A percentile compares a stretch with the other conserved stretches of the same genome.
These are phyloP conservation scores for Marchantia paleacea DNA, from an alignment of 225 moss, liverwort and hornwort species.

Conservation along the genomic window DNA sequence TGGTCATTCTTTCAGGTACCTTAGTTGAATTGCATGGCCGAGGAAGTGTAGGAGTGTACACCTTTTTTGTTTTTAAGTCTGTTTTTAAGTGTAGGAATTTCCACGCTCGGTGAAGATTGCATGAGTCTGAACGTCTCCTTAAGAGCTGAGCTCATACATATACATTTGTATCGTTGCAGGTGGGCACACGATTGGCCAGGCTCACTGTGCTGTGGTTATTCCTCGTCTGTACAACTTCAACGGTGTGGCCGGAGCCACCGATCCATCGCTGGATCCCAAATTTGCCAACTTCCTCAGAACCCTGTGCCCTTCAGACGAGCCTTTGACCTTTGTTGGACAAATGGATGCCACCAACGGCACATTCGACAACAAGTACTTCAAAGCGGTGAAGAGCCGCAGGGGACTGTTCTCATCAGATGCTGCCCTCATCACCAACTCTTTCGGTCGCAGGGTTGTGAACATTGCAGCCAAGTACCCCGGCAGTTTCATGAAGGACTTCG, in stretches of 20 bases:
- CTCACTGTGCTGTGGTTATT: neutral
- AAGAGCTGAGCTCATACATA: too few species aligned
- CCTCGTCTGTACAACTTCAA: neutral
- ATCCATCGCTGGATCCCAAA: conserved; percentile 41
- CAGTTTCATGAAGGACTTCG: neutral
- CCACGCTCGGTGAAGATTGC: neutral
- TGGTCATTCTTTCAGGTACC: conserved; percentile 38
- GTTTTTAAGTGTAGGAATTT: neutral
- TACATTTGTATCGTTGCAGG: neutral
- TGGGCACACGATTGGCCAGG: conserved; percentile 5
- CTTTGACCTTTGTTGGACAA: conserved; percentile 30
- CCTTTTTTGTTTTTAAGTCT: neutral
- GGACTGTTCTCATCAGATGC: conserved; percentile 64
- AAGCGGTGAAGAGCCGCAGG: conserved; percentile 38
- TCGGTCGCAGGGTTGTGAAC: neutral
- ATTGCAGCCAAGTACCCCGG: too few species aligned
- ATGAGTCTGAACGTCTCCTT: neutral
- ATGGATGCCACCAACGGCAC: conserved; percentile 48
- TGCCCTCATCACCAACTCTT: conserved; percentile 41
- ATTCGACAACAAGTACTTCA: conserved; percentile 82
- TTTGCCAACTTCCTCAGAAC: conserved; percentile 48
- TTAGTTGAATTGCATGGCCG: too few species aligned
- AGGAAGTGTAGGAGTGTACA: too few species aligned
- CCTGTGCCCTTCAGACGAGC: conserved; percentile 49
- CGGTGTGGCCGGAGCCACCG: conserved; percentile 28